Conservation (phyloP, 257 asterid genomes). For the Rhazya stricta region DNA sequence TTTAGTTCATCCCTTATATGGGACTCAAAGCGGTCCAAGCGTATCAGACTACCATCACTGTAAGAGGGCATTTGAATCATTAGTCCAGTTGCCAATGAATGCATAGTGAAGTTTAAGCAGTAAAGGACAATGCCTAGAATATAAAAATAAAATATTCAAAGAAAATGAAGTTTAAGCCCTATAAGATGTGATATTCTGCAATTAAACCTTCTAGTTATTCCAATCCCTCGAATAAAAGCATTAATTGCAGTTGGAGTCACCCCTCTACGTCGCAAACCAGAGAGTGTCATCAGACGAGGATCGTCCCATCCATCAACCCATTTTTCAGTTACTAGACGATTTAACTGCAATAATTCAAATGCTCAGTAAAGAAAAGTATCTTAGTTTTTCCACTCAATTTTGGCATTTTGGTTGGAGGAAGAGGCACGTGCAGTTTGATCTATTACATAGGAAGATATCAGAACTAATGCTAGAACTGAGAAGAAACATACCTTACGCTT, state of each 20-base stretch:
- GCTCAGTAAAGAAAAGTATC: conserved; percentile 1
- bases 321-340: conserved; percentile 83
- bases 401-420: neutral
- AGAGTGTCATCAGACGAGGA: conserved; percentile 92
- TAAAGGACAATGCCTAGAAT: neutral
- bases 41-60: conserved; percentile 88
- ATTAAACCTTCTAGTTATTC: conserved; percentile 84
- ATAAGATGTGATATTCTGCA: conserved; percentile 7
- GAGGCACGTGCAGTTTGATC: neutral
- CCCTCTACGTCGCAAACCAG: conserved; percentile 93
- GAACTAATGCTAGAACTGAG: neutral
- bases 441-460: neutral
- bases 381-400: neutral
- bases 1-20: conserved; percentile 91
- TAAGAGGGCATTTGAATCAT: conserved; percentile 15
- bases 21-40: conserved; percentile 73
- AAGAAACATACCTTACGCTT: conserved; percentile 69
- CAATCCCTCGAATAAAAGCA: conserved; percentile 85
- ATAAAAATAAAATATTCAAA: too few relatives aligned
- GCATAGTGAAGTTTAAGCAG: conserved; percentile 2
- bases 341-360: conserved; percentile 49
- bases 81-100: conserved; percentile 19
- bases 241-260: conserved; percentile 82
- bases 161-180: neutral
- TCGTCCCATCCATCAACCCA: conserved; percentile 98